Evolutionary conservation across 2,329 filamentous ascomycete species (phyloP).

Genomic region (Colletotrichum cereale): DNA sequence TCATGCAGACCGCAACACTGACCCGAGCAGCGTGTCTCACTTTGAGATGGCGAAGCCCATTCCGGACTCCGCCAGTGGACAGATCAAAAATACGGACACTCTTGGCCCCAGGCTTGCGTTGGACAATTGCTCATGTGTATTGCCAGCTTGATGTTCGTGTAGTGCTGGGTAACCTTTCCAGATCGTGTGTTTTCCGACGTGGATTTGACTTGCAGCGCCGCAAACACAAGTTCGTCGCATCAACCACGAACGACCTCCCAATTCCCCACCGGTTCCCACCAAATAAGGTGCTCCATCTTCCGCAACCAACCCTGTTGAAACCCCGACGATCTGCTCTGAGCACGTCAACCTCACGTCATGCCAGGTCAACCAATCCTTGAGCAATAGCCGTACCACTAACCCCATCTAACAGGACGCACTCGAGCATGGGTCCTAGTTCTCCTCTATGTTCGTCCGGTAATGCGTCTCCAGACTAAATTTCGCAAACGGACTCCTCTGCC

Average conservation of each 20-base stretch:
- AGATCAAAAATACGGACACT: background rate
- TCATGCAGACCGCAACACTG: slow-evolving; percentile 26
- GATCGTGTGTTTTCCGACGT: background rate
- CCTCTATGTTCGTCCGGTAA: slow-evolving; percentile 39
- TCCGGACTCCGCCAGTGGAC: slow-evolving; percentile 22
- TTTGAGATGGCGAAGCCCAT: slow-evolving; percentile 1
- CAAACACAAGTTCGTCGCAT: slow-evolving; percentile 32
- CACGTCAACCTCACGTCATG: slow-evolving; percentile 11
- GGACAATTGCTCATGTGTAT: background rate
- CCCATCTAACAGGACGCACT: background rate
- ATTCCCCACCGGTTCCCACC: slow-evolving; percentile 38
- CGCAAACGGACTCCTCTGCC: slow-evolving; percentile 45
- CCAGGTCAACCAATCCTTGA: slow-evolving; percentile 9
- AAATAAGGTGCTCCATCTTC: slow-evolving; percentile 33
- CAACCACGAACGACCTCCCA: slow-evolving; percentile 18
- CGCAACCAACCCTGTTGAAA: slow-evolving; percentile 35
- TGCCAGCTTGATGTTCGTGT: background rate
- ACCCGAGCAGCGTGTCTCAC: slow-evolving; percentile 23
- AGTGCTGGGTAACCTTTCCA: background rate
- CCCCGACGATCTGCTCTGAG: slow-evolving; percentile 17
- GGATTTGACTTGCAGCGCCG: background rate
- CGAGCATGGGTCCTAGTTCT: slow-evolving; percentile 11
- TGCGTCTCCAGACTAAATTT: slow-evolving; percentile 43
- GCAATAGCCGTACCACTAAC: background rate
- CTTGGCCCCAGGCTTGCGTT: background rate